Percentiles rank a stretch among this genome's conserved stretches.
phyloP scores from a whole-genome alignment of 2,329 filamentous ascomycete species.

The Cytospora leucostoma region DNA sequence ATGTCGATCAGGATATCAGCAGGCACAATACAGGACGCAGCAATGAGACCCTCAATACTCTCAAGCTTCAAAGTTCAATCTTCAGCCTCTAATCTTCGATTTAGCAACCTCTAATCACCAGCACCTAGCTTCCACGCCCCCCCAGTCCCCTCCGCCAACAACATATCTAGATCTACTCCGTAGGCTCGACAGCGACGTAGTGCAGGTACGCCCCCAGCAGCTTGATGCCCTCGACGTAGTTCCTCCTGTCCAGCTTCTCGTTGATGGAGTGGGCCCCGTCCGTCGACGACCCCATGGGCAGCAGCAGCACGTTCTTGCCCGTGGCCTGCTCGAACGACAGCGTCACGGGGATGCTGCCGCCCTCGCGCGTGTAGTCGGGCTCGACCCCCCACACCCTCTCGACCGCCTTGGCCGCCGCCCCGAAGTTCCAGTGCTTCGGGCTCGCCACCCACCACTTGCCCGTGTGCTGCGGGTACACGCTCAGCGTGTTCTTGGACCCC shows the following conservation, averaged over 20 bases:
- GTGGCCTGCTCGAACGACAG: slow-evolving; percentile 97
- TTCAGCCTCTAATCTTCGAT: too few species aligned
- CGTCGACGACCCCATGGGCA: slow-evolving; percentile 97
- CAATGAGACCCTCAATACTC: too few species aligned
- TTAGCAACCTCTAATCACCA: not conserved
- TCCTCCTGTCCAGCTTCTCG: slow-evolving; percentile 94
- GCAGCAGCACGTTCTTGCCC: slow-evolving; percentile 92
- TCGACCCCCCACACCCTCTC: slow-evolving; percentile 91
- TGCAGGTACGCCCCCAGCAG: slow-evolving; percentile 92
- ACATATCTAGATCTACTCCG: slow-evolving; percentile 5
- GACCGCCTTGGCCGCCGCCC: slow-evolving; percentile 90
- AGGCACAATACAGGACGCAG: too few species aligned
- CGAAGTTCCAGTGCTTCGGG: slow-evolving; percentile 99
- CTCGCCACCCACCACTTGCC: slow-evolving; percentile 99
- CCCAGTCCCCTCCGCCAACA: not conserved
- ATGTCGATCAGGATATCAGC: too few species aligned
- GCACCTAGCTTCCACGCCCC: not conserved
- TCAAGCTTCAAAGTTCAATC: too few species aligned
- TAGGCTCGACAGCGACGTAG: slow-evolving; percentile 90
- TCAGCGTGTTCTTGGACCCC: slow-evolving; percentile 87
- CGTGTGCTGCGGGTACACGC: slow-evolving; percentile 79
- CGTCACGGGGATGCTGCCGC: slow-evolving; percentile 95
- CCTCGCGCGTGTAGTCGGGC: slow-evolving; percentile 94
- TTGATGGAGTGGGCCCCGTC: slow-evolving; percentile 98
- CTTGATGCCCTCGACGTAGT: slow-evolving; percentile 99